phyloP scores from a whole-genome alignment of 345 rosid genomes.

The Hibiscus trionum region DNA sequence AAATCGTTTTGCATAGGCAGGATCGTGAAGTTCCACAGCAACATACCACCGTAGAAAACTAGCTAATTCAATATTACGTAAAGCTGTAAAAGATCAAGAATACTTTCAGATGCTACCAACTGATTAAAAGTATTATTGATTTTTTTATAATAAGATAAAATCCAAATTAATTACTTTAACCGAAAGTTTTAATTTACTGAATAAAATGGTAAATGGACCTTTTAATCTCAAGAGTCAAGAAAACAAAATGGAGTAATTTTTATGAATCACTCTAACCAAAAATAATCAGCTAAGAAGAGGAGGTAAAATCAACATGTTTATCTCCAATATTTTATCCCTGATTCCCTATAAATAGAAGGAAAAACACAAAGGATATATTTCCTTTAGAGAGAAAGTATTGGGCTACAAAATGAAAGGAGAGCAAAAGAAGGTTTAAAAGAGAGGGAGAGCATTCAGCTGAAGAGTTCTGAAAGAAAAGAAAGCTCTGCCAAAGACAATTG shows the following conservation, averaged over 20 bases:
- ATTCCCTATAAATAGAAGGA: not conserved
- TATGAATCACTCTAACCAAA: not conserved
- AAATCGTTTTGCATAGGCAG: slow-evolving; percentile 71
- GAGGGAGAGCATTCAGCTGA: not conserved
- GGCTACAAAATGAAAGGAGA: not conserved
- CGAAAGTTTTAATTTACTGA: not conserved
- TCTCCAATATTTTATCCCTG: not conserved
- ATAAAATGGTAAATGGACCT: not conserved
- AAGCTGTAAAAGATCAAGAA: slow-evolving; percentile 48
- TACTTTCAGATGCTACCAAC: slow-evolving; percentile 21
- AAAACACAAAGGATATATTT: not conserved
- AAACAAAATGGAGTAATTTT: not conserved
- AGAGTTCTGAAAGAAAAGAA: not conserved
- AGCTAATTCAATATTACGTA: slow-evolving; percentile 77
- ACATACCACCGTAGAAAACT: slow-evolving; percentile 97
- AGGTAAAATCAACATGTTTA: not conserved
- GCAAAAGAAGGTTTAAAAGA: not conserved
- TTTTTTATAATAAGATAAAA: not conserved
- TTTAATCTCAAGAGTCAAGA: not conserved
- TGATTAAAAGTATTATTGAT: not conserved
- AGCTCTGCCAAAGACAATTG: not conserved
- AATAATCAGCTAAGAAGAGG: not conserved
- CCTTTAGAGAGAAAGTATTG: not conserved
- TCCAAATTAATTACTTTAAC: not conserved
- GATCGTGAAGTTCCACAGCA: slow-evolving; percentile 85